These are phyloP conservation scores for Phytophthora vignae DNA, from an alignment of 352 stramenopile species.

Conservation along the genomic window DNA sequence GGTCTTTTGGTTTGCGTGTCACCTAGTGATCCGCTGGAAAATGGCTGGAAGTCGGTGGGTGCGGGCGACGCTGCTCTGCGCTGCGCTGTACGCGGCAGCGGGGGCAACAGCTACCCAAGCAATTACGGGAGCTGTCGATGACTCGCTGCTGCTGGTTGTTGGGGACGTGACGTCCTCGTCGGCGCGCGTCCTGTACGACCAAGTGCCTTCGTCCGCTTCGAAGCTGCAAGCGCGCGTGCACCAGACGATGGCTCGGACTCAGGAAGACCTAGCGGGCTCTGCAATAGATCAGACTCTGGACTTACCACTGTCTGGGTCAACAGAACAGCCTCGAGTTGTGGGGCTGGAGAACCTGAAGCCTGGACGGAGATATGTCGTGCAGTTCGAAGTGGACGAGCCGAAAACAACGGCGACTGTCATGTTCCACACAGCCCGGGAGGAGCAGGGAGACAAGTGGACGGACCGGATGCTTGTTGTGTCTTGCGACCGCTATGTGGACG, in stretches of 20 bases:
- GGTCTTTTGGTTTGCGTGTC: slow-evolving; percentile 2
- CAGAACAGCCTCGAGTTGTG: slow-evolving; percentile 38
- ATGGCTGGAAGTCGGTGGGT: slow-evolving; percentile 12
- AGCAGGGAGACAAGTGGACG: neutral
- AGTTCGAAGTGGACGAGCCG: slow-evolving; percentile 32
- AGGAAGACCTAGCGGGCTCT: slow-evolving; percentile 9
- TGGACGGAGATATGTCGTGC: slow-evolving; percentile 48
- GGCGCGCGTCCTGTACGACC: slow-evolving; percentile 63
- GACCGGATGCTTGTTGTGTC: slow-evolving; percentile 55
- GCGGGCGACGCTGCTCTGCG: slow-evolving; percentile 18
- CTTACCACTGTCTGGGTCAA: neutral
- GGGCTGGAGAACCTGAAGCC: slow-evolving; percentile 43
- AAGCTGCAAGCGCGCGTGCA: slow-evolving; percentile 32
- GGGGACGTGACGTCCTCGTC: slow-evolving; percentile 54
- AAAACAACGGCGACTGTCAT: slow-evolving; percentile 30
- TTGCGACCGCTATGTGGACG: slow-evolving; percentile 70
- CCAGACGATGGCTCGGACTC: slow-evolving; percentile 10
- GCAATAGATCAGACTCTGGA: slow-evolving; percentile 9
- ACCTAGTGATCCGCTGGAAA: neutral
- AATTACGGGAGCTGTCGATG: slow-evolving; percentile 16
- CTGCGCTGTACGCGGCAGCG: slow-evolving; percentile 9
- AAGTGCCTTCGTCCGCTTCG: slow-evolving; percentile 7
- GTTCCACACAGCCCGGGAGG: slow-evolving; percentile 40
- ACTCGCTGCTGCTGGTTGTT: slow-evolving; percentile 56
- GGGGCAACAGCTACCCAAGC: neutral